Evolutionary conservation across 768 basidiomycete genomes (phyloP).

Genomic region (Hemileccinum rubropunctum): DNA sequence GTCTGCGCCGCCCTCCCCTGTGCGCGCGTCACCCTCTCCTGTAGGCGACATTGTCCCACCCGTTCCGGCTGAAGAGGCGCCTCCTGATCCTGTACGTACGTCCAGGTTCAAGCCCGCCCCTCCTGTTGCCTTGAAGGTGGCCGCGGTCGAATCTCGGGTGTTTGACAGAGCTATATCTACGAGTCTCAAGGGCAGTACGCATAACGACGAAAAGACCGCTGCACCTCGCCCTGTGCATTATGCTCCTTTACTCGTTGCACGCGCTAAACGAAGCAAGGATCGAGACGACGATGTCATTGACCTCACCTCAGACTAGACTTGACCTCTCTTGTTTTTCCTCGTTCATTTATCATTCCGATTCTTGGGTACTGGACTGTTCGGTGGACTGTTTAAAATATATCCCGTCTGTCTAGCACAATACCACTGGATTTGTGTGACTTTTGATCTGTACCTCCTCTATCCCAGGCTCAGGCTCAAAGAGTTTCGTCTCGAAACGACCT

Average conservation of each 20-base stretch:
- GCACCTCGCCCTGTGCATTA: not conserved
- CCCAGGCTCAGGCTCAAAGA: no score
- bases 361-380: not conserved
- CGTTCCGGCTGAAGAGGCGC: not conserved
- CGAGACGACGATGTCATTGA: slow-evolving; percentile 37
- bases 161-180: not conserved
- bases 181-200: not conserved
- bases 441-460: no score
- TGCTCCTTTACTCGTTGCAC: slow-evolving; percentile 24
- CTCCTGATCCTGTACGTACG: slow-evolving; percentile 1
- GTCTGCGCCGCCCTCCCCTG: slow-evolving; percentile 22
- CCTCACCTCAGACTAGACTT: slow-evolving; percentile 33
- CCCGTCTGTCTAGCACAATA: no score
- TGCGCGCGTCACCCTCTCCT: not conserved
- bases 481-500: no score
- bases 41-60: not conserved
- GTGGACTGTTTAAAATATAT: not conserved
- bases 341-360: no score
- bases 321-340: no score
- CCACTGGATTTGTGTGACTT: no score
- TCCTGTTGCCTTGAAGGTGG: not conserved
- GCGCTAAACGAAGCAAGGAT: slow-evolving; percentile 10
- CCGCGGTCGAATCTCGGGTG: not conserved
- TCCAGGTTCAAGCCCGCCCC: slow-evolving; percentile 21
- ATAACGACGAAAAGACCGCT: not conserved